phyloP scores from a whole-genome alignment of 1,284 basidiomycete species.

The Tremellales sp. region DNA sequence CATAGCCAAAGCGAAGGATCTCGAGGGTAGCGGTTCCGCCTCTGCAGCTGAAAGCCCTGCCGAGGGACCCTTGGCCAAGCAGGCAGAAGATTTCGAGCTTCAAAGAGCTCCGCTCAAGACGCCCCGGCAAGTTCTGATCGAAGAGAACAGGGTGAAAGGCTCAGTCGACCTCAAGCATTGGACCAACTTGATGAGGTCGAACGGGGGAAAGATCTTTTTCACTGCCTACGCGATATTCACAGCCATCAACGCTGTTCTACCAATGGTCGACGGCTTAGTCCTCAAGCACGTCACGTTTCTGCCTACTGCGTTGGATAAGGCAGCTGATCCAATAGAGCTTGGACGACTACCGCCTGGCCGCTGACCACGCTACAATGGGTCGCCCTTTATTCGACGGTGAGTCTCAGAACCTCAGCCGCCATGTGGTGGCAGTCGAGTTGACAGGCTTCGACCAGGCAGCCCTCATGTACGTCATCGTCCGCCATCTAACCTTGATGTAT shows the following conservation, averaged over 20 bases:
- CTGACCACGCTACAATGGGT: conserved; percentile 10
- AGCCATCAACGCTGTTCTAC: conserved; percentile 6
- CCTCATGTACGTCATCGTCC: no score
- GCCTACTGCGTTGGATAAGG: neutral
- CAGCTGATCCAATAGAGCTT: neutral
- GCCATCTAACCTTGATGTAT: no score
- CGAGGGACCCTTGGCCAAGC: neutral
- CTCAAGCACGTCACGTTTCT: conserved; percentile 20
- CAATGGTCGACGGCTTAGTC: conserved; percentile 18
- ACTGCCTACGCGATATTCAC: conserved; percentile 51
- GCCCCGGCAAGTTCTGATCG: conserved; percentile 76
- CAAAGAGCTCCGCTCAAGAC: conserved; percentile 44
- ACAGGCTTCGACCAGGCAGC: no score
- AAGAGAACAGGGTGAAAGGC: conserved; percentile 74
- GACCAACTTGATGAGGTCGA: conserved; percentile 60
- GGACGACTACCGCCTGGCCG: neutral
- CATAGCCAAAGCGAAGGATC: conserved; percentile 12
- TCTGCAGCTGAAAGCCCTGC: conserved; percentile 53
- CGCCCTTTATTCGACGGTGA: conserved; percentile 17
- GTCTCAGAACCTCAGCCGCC: no score
- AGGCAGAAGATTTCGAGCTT: conserved; percentile 16
- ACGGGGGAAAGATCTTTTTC: conserved; percentile 60
- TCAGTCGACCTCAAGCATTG: conserved; percentile 71
- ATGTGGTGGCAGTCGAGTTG: no score
- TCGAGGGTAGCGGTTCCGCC: neutral